phyloP scores from a whole-genome alignment of 2,329 filamentous ascomycete genomes.

The Incumbomyces lentus region DNA sequence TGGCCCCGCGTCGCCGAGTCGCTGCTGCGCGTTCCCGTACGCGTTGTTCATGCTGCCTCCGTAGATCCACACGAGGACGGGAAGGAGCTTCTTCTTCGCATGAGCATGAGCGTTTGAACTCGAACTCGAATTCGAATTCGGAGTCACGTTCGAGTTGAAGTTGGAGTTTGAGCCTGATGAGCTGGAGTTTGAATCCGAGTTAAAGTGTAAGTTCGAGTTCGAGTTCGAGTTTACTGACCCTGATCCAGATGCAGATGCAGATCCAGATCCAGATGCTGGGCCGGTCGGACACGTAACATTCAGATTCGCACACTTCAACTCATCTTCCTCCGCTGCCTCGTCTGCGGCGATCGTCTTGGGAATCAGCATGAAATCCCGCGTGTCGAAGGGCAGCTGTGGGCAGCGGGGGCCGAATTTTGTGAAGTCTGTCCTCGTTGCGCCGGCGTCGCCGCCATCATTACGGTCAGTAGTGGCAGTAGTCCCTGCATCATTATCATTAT shows the following conservation, averaged over 20 bases:
- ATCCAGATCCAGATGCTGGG: too few relatives aligned
- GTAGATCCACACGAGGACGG: conserved; percentile 7
- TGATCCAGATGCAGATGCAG: too few relatives aligned
- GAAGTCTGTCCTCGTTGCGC: neutral
- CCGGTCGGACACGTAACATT: conserved; percentile 3
- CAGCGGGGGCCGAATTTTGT: conserved; percentile 6
- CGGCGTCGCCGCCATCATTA: too few relatives aligned
- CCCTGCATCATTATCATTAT: too few relatives aligned
- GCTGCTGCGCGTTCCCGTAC: neutral
- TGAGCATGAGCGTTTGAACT: too few relatives aligned
- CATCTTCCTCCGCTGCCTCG: neutral
- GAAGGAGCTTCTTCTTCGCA: neutral
- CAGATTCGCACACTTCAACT: conserved; percentile 4
- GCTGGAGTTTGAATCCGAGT: too few relatives aligned
- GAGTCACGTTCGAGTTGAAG: too few relatives aligned
- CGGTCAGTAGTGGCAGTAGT: too few relatives aligned
- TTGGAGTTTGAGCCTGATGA: too few relatives aligned
- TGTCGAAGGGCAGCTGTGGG: conserved; percentile 1
- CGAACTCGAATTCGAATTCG: too few relatives aligned
- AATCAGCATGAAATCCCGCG: conserved; percentile 5
- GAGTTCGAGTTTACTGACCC: too few relatives aligned
- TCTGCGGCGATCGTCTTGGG: conserved; percentile 4
- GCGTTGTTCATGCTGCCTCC: neutral
- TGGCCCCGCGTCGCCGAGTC: neutral
- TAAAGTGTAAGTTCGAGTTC: too few relatives aligned